Evolutionary conservation across 495 filamentous ascomycete species (phyloP), one percentile per base, ranked within the genome.

Genomic region (Talaromyces borbonicus): DNA sequence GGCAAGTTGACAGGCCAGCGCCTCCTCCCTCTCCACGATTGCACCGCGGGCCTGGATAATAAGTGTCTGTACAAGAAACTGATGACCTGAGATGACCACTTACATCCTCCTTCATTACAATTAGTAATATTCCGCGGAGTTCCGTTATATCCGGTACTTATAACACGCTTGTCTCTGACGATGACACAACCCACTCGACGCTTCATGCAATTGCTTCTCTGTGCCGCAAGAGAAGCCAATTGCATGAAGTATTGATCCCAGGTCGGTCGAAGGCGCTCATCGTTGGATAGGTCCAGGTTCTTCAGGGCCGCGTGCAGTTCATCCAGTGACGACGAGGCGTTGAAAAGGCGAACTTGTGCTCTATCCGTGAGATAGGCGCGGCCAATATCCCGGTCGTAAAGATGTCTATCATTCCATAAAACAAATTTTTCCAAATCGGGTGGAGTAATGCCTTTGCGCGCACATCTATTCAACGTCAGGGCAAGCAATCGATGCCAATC

Each of bases 211-310:
- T 98, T 98, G 61, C 83, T 85, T 51, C 92, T 75, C 51, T 85
- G 86, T 2, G 92, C 86, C 7, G 92, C 92, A 37, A 97, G 79
- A 12, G 87, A 90, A 7, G 90, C 89, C 5, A 98, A 72, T 45
- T 85, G 74, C 92, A 98, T 98, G 62, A 98, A 98, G 66, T 98
- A 98, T 52, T 87, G 77, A 62, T 98, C 92, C 92, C 92, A 98
- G 48, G 75, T 84, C n/a, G 92, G 92, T 1, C 92, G 78, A 22
- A 97, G 67, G 3, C 92, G 82, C 53, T 85, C 72, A 25, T 83
- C 77, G 59, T 92, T 78, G 8, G 84, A 71, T 25, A 97, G 71
- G 54, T 92, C 74, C 5, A 95, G 75, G 15, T 68, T 61, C 37
- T 73, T 64, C 7, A 98, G 74, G 4, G 84, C 75, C 9, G 65